Percentiles rank a stretch among this genome's conserved stretches.
Conservation (phyloP, 1,284 basidiomycete species). For the Tausonia pullulans region DNA sequence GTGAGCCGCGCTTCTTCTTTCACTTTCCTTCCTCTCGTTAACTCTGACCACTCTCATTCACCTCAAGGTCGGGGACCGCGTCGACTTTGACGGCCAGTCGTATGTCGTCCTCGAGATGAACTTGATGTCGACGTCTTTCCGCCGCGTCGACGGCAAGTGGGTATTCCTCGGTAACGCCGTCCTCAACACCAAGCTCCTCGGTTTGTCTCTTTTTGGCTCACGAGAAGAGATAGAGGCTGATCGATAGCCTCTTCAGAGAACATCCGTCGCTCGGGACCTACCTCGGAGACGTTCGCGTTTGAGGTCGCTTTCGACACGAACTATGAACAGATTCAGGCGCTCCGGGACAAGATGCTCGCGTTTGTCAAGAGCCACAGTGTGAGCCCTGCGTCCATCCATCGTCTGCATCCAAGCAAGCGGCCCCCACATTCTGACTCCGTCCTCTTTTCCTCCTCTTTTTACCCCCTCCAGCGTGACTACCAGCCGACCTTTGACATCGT, state of each 20-base stretch:
- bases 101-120: conserved; percentile 83
- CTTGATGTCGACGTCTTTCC: conserved; percentile 56
- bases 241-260: conserved; percentile 20
- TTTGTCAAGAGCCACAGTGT: conserved; percentile 56
- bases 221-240: conserved; percentile 21
- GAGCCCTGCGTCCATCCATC: not conserved
- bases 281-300: conserved; percentile 50
- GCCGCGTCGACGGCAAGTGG: conserved; percentile 22
- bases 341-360: conserved; percentile 67
- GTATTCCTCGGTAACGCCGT: conserved; percentile 53
- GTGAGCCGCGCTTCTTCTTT: conserved; percentile 3
- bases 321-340: conserved; percentile 68
- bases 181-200: conserved; percentile 52
- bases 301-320: conserved; percentile 68
- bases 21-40: conserved; percentile 29
- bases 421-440: too few species aligned
- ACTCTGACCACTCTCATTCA: conserved; percentile 41
- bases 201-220: conserved; percentile 9
- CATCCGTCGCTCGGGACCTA: conserved; percentile 40
- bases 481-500: conserved; percentile 56
- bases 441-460: not conserved
- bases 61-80: conserved; percentile 77
- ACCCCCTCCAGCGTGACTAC: conserved; percentile 46
- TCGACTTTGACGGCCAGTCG: conserved; percentile 40
- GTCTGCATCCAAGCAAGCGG: too few species aligned